Evolutionary conservation across 495 filamentous ascomycete species (phyloP), one percentile per base, ranked within the genome.

Genomic region (Aspergillus sclerotioniger): DNA sequence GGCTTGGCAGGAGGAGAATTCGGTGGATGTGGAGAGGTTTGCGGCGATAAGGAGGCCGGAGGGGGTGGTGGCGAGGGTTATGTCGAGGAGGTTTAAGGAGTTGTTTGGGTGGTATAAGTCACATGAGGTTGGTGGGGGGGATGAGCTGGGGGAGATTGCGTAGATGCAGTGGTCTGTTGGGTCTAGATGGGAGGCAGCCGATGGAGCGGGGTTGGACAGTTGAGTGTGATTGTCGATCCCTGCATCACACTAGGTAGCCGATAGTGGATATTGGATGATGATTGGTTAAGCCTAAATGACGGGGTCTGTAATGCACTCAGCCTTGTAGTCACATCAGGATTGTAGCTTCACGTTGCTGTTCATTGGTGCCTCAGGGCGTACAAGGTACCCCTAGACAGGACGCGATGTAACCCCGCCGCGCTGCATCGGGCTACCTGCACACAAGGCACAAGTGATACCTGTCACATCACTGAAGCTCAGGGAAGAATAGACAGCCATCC

Each of bases 1-100:
- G 53, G 17, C 59, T 0, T 72, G 58, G 63, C 45, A 54, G 20
- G 47, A 53, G 20, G 51, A 41, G 47, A 50, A 32, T 16, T 32
- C 47, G 47, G 25, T 50, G 3, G 25, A 50, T 32, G 47, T 32
- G 47, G 47, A 50, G 1, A 25, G 17, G 28, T 50, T 32, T 8
- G 47, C 20, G 1, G 47, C 46, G 21, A 49, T 49, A 9, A 20
- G 46, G 8, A 49, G 29, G 21, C 46, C 46, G 2, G 21, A 20
- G 3, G 46, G 29, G 12, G 6, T 8, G n/a, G 46, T 15, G 20
- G 46, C 46, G 7, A 9, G 46, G 20, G 46, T 49, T 6, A 49
- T 49, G 46, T 49, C 46, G 2, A 20, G 29, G 15, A 20, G 46
- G 9, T 49, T 49, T 28, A 49, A 49, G 46, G 46, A 49, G 20